Evolutionary conservation across 2,329 filamentous ascomycete genomes (phyloP), one percentile per base, ranked within the genome.

Genomic region (Pseudocercospora crystallina): DNA sequence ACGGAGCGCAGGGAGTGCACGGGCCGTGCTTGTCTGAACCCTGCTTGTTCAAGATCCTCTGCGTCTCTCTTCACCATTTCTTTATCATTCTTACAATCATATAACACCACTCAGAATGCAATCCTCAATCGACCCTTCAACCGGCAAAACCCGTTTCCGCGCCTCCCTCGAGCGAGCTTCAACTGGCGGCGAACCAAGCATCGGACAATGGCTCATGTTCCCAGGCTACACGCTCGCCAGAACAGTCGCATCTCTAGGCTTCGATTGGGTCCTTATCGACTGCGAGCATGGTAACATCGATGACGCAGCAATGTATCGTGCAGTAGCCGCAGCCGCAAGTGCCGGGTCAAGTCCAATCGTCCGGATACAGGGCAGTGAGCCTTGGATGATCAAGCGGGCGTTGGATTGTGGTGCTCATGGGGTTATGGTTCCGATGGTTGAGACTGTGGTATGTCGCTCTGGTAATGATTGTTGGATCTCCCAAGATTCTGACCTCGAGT

Each of bases 361-460:
- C 26, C 67, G 60, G 5, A 77, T 83, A 40, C 73, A 78, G 10
- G 78, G 77, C 20, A 80, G 80, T 51, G 78, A 83, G 67, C 71
- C 75, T 35, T 82, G 79, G 80, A 81, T 82, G 79, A 77, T 83
- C 48, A 83, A 83, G 64, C 71, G 80, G 44, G 81, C 80, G 7
- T 72, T 84, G 31, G 81, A 84, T 57, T 69, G 78, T 37, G 81
- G 81, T 32, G 80, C 80, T 5, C 80, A 84, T 61, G 81, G 80
- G 34, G 73, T 84, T 26, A 68, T 82, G 30, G 79, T 80, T 3
- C 79, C 78, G 5, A 44, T 61, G 36, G 47, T 54, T 31, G 49
- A 57, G 43, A 57, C 54, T 0, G 42, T 40, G 5, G 46, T 47
- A 17, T 32, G 36, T 41, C 20, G 20, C 4, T 26, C 20, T 3